Evolutionary conservation across 345 rosid species (phyloP), one percentile per base, ranked within the genome.

Genomic region (Garcia nutans): DNA sequence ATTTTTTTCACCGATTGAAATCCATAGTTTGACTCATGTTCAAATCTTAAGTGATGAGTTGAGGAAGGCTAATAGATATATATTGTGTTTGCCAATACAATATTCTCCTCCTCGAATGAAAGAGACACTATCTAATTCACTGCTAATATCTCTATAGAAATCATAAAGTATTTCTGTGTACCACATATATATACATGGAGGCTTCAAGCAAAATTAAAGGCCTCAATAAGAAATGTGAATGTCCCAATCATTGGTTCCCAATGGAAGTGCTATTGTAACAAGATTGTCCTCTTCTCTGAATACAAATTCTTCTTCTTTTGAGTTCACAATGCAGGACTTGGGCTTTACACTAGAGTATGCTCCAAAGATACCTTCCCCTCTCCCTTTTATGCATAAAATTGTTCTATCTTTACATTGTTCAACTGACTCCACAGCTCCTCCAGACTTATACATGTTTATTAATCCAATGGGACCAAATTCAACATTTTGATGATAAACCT

Each of bases 391-490:
- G 61, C 6, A 65, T 20, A 82, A 1, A 28, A 28, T 55, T 75
- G 19, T 68, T 19, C 45, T 71, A 33, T 47, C 50, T 47, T 11
- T 47, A 47, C 50, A 26, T n/a, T 59, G 55, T 17, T 57, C 71
- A 22, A 87, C 76, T 33, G 81, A 77, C 54, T 81, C 85, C 20
- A 89, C 59, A 26, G 85, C 89, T 50, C 87, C 92, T 10, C 90
- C 92, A 11, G 84, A 57, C 61, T 87, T 86, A 69, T 87, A 89
- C 92, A 87, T 83, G 69, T 86, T 83, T 33, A 67, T 78, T 78
- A 86, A 65, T 49, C 92, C 89, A 50, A 84, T 87, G 0, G 92
- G 81, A 26, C 87, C 92, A 77, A 89, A 87, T 82, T 85, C 72
- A 41, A 87, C 76, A 42, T 70, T 76, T n/a, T 75, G 41, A 23